Evolutionary conservation across 2,329 filamentous ascomycete genomes (phyloP).

Genomic region (Pestalotiopsis sp.): DNA sequence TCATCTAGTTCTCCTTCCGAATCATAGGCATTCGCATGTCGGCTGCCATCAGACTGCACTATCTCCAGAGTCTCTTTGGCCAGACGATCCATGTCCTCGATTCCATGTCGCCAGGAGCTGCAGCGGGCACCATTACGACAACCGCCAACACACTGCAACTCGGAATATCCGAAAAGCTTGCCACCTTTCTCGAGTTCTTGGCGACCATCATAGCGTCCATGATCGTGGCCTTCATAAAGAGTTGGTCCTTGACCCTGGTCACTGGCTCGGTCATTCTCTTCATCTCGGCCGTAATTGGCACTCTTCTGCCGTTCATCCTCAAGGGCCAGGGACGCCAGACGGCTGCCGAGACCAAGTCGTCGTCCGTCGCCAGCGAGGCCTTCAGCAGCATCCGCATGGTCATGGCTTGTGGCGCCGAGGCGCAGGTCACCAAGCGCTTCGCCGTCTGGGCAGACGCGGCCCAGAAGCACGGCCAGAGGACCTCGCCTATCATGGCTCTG

Average conservation of each 20-base stretch:
- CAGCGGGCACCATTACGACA: conserved; percentile 63
- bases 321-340: conserved; percentile 49
- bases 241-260: conserved; percentile 62
- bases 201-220: conserved; percentile 54
- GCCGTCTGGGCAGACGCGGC: conserved; percentile 56
- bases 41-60: conserved; percentile 63
- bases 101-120: conserved; percentile 62
- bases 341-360: conserved; percentile 57
- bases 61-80: conserved; percentile 63
- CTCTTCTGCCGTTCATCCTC: conserved; percentile 57
- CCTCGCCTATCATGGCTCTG: conserved; percentile 50
- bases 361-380: conserved; percentile 62
- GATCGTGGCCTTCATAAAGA: conserved; percentile 57
- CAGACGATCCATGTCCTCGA: conserved; percentile 71
- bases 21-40: conserved; percentile 65
- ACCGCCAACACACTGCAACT: conserved; percentile 66
- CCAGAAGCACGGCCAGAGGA: conserved; percentile 47
- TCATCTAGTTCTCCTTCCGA: conserved; percentile 54
- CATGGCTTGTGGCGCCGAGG: conserved; percentile 63
- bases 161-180: conserved; percentile 66
- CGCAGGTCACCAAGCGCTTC: conserved; percentile 55
- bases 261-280: conserved; percentile 59
- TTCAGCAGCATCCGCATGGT: conserved; percentile 63
- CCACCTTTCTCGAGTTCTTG: conserved; percentile 57
- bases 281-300: conserved; percentile 49